Base-by-base conservation (phyloP, 306 rosid species). In the Sicyos edulis region DNA sequence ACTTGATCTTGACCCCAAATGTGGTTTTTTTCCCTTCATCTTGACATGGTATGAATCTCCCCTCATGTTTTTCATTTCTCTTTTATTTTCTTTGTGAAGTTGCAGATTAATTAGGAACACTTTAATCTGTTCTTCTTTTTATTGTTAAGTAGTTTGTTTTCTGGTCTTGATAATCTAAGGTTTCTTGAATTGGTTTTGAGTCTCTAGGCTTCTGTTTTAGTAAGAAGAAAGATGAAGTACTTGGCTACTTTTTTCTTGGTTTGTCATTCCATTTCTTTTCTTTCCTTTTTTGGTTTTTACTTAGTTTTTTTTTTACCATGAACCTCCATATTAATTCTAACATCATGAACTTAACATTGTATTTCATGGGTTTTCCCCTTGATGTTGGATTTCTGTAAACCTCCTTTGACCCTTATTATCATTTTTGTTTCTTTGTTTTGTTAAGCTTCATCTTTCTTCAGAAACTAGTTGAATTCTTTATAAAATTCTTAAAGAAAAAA, bases 1-100 rank as follows among this genome's bases (percentile, higher is more conserved):
- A 40, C 45, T 40, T 40, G 45, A 40, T 42, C 11, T 42, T 42
- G 11, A 42, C 47, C 9, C 47, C 8, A 42, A 42, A 42, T 42
- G 47, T 42, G 11, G 5, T 42, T 42, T 40, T 6, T n/a, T 63
- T 42, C 44, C 47, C 51, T 44, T 40, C 6, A 19, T 65, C 71
- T 44, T 65, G 17, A 66, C 29, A 66, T 44, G 71, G 71, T 66
- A 66, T 11, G 54, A 44, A 66, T 17, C 54, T 19, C 5, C 17
- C 19, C 17, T n/a, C 11, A 42, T 42, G 47, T 8, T 21, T 15
- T 44, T 44, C 54, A 44, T 10, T 2, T 19, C 5, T 64, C 50
- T 64, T 65, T 45, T 32, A 42, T 65, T 65, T 42, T 42, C 54
- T 42, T 42, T 32, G 17, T 66, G 19, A 66, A 34, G 11, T 21